Evolutionary conservation across 2,329 filamentous ascomycete species (phyloP).

Genomic region (Ascocoryne sarcoides): DNA sequence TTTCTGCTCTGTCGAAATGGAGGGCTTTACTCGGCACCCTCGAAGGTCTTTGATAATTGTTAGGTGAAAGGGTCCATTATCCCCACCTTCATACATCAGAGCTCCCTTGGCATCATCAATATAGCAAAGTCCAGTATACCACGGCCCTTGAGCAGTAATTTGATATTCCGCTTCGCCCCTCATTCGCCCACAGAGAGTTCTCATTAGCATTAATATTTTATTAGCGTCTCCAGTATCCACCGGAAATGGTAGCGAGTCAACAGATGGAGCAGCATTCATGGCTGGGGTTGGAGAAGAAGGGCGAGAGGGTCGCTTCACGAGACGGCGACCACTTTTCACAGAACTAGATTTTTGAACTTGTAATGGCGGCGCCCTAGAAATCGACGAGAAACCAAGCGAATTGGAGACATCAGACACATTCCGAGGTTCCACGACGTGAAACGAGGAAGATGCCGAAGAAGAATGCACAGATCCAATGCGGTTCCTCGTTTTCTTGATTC

Average conservation of each 20-base stretch:
- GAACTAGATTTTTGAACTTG: conserved; percentile 27
- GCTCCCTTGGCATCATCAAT: conserved; percentile 70
- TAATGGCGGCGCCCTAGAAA: conserved; percentile 28
- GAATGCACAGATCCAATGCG: conserved; percentile 65
- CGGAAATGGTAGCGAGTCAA: conserved; percentile 51
- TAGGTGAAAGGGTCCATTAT: conserved; percentile 54
- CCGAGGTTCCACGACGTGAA: conserved; percentile 38
- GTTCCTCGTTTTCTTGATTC: conserved; percentile 42
- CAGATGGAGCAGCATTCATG: conserved; percentile 43
- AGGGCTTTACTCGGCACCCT: conserved; percentile 59
- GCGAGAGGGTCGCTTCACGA: conserved; percentile 47
- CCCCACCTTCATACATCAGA: conserved; percentile 65
- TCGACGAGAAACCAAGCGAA: conserved; percentile 35
- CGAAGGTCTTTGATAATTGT: conserved; percentile 65
- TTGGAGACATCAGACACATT: conserved; percentile 28
- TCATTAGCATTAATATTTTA: conserved; percentile 68
- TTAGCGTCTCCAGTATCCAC: conserved; percentile 60
- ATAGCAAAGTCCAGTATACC: conserved; percentile 65
- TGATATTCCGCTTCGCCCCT: conserved; percentile 69
- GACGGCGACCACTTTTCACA: conserved; percentile 39
- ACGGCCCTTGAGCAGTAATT: conserved; percentile 49
- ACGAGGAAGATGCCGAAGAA: conserved; percentile 41
- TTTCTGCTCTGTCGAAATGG: conserved; percentile 37
- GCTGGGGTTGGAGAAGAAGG: conserved; percentile 42
- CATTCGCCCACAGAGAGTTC: conserved; percentile 69